Conservation (phyloP, 257 asterid genomes). For the Scutellaria barbata region DNA sequence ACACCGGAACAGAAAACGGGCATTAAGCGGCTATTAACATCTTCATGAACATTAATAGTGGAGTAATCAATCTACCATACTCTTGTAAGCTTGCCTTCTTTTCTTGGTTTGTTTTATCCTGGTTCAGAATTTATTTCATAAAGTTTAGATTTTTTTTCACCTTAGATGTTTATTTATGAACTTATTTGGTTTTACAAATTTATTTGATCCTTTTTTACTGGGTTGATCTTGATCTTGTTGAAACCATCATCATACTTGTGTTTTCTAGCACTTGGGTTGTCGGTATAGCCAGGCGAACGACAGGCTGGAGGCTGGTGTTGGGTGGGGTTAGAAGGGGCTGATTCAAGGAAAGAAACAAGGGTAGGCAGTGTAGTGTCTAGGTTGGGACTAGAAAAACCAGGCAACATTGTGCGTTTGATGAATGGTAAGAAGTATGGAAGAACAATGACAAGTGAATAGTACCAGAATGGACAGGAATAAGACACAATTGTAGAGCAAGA, state of each 20-base stretch:
- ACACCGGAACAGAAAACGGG: conserved; percentile 89
- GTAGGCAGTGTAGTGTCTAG: no score
- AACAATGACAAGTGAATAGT: neutral
- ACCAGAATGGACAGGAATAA: neutral
- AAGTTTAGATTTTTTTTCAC: conserved; percentile 13
- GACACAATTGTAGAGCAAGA: conserved; percentile 9
- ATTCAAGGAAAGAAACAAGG: no score
- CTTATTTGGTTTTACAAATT: conserved; percentile 16
- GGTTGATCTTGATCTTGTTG: neutral
- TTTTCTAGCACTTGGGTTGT: conserved; percentile 1
- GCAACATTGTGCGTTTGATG: conserved; percentile 20
- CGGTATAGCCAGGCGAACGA: neutral
- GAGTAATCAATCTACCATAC: conserved; percentile 31
- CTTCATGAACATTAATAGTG: conserved; percentile 44
- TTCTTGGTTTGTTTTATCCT: conserved; percentile 3
- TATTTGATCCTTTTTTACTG: conserved; percentile 19
- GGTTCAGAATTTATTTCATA: conserved; percentile 20
- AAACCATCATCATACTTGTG: neutral
- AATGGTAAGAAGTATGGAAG: neutral
- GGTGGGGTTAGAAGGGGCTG: no score
- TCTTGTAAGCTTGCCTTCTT: conserved; percentile 40
- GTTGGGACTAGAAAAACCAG: neutral
- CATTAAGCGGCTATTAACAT: conserved; percentile 64
- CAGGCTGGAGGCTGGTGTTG: neutral
- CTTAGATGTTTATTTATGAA: conserved; percentile 34